These are phyloP conservation scores for Malus hybrid DNA, from an alignment of 331 rosid species.

Conservation along the genomic window DNA sequence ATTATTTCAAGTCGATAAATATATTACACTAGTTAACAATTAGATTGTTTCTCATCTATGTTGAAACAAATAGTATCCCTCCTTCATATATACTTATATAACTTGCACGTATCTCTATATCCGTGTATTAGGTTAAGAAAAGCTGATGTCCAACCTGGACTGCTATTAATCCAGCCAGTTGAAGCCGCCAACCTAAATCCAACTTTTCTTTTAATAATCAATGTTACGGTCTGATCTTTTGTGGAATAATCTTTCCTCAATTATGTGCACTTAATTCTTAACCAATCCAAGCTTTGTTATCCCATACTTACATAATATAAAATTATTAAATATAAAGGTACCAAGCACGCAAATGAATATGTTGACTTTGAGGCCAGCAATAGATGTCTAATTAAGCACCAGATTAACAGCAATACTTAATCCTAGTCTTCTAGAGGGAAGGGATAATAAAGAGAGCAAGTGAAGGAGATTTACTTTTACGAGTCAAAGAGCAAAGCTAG, in stretches of 20 bases:
- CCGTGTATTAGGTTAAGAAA: conserved; percentile 13
- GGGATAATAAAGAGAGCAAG: too few relatives aligned
- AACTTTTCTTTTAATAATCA: conserved; percentile 5
- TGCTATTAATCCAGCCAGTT: background rate
- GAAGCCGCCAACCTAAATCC: conserved; percentile 10
- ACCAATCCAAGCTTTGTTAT: conserved; percentile 22
- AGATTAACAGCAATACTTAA: background rate
- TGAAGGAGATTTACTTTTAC: too few relatives aligned
- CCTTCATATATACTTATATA: background rate
- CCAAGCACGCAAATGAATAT: background rate
- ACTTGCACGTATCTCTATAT: conserved; percentile 10
- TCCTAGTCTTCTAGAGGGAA: background rate
- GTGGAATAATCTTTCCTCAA: background rate
- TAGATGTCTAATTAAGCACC: background rate
- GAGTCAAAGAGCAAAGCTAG: too few relatives aligned
- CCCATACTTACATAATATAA: too few relatives aligned
- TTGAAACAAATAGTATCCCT: background rate
- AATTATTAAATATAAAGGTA: too few relatives aligned
- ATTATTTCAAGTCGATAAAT: background rate
- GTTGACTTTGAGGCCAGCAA: conserved; percentile 29
- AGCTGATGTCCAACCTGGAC: background rate
- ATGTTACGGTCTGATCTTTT: background rate
- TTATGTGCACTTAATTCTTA: background rate
- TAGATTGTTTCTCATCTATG: background rate
- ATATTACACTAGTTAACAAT: too few relatives aligned